A percentile compares a stretch with the other conserved stretches of the same genome.
Conservation (phyloP, 805 yeast genomes). For the Sugiyamaella marilandica region DNA sequence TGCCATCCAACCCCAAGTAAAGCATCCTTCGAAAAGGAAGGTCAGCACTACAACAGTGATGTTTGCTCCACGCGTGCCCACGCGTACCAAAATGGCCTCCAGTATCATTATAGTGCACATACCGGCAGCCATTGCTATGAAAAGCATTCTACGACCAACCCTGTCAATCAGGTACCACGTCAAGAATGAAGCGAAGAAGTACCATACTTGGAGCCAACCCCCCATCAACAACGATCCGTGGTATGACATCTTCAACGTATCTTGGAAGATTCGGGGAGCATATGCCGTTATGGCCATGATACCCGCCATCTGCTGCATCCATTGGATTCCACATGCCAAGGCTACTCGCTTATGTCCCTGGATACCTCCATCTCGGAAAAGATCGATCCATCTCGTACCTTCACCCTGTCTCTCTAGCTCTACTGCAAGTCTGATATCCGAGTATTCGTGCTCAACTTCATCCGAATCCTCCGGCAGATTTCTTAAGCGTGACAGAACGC, state of each 20-base stretch:
- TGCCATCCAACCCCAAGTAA: slow-evolving; percentile 40
- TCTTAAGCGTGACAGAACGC: slow-evolving; percentile 4
- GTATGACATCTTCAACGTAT: slow-evolving; percentile 12
- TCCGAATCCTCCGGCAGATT: neutral
- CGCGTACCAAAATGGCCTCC: slow-evolving; percentile 8
- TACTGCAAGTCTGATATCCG: slow-evolving; percentile 1
- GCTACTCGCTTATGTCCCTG: neutral
- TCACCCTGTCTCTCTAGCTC: slow-evolving; percentile 1
- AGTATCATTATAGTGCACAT: neutral
- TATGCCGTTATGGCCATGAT: slow-evolving; percentile 2
- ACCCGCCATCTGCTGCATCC: slow-evolving; percentile 7
- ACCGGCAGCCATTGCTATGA: slow-evolving; percentile 2
- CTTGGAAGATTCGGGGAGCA: slow-evolving; percentile 11
- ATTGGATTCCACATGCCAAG: neutral
- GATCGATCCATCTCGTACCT: slow-evolving; percentile 12
- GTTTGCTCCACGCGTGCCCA: slow-evolving; percentile 3
- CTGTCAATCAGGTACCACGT: slow-evolving; percentile 6
- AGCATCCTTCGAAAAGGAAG: slow-evolving; percentile 40
- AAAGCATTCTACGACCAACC: slow-evolving; percentile 4
- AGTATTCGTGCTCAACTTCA: slow-evolving; percentile 2
- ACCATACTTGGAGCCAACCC: slow-evolving; percentile 8
- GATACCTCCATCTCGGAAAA: slow-evolving; percentile 1
- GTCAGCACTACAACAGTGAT: neutral
- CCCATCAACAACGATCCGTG: slow-evolving; percentile 1
- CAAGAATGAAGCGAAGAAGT: slow-evolving; percentile 1